phyloP scores from a whole-genome alignment of 2,329 filamentous ascomycete genomes.

The Cercospora beticola region DNA sequence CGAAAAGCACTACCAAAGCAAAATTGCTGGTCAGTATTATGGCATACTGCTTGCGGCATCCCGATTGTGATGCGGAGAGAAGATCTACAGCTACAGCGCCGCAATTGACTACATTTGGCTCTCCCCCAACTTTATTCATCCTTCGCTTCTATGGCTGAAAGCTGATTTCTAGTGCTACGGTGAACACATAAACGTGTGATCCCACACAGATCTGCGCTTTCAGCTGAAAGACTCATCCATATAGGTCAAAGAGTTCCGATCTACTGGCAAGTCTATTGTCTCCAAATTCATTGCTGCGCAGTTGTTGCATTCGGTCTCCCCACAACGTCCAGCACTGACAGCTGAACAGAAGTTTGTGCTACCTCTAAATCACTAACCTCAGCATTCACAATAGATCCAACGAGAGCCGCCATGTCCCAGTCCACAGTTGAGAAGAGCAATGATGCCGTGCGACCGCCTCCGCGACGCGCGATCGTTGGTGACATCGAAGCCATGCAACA shows the following conservation, averaged over 20 bases:
- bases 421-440: neutral
- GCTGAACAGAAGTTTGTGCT: no score
- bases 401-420: neutral
- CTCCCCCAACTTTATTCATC: neutral
- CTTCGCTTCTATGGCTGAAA: neutral
- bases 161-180: neutral
- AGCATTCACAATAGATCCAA: neutral
- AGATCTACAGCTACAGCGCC: neutral
- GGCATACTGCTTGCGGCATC: neutral
- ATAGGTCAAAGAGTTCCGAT: neutral
- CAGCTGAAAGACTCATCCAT: neutral
- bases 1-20: neutral
- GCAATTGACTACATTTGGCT: neutral
- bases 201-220: neutral
- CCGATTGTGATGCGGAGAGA: neutral
- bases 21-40: neutral
- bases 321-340: neutral
- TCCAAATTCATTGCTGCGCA: neutral
- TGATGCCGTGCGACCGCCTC: neutral
- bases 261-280: neutral
- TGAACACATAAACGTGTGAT: neutral
- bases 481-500: constrained; percentile 12
- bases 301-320: neutral
- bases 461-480: constrained; percentile 10
- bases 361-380: neutral